These are phyloP conservation scores for Hanseniaspora gamundiae DNA, from an alignment of 1,139 yeast species.

Conservation along the genomic window DNA sequence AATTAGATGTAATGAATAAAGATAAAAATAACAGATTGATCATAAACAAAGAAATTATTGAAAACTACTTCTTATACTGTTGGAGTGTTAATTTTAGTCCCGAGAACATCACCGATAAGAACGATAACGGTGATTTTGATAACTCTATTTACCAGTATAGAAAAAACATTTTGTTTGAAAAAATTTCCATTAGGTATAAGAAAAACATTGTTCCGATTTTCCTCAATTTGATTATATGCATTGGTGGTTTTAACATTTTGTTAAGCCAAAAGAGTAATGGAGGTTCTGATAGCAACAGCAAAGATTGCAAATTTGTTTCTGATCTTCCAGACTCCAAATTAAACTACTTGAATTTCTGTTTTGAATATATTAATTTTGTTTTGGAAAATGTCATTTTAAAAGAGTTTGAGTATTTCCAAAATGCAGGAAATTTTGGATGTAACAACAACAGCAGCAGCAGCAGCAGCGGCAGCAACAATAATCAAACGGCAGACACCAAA, in stretches of 20 bases:
- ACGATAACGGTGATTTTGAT: constrained; percentile 8
- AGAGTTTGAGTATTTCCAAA: constrained; percentile 11
- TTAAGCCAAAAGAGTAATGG: constrained; percentile 2
- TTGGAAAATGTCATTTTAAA: constrained; percentile 17
- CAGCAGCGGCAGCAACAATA: constrained; percentile 1
- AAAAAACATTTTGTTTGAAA: constrained; percentile 15
- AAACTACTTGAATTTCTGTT: constrained; percentile 16
- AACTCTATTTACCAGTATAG: constrained; percentile 11
- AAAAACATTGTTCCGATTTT: constrained; percentile 19
- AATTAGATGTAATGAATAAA: constrained; percentile 8
- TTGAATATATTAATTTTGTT: constrained; percentile 16
- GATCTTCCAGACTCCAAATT: constrained; percentile 5
- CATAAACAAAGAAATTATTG: constrained; percentile 23
- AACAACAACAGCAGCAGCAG: background rate
- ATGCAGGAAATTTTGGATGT: constrained; percentile 9
- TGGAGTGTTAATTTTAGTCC: constrained; percentile 16
- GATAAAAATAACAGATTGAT: constrained; percentile 15
- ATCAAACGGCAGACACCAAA: background rate
- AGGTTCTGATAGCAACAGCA: background rate
- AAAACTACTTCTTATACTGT: constrained; percentile 21
- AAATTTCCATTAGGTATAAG: constrained; percentile 17
- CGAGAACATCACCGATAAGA: constrained; percentile 9
- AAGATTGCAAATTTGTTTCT: background rate
- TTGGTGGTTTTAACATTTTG: constrained; percentile 21
- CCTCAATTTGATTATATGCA: constrained; percentile 15